These are phyloP conservation scores for Ananas comosus DNA, from an alignment of 176 grass and related monocot genomes.

Conservation along the genomic window DNA sequence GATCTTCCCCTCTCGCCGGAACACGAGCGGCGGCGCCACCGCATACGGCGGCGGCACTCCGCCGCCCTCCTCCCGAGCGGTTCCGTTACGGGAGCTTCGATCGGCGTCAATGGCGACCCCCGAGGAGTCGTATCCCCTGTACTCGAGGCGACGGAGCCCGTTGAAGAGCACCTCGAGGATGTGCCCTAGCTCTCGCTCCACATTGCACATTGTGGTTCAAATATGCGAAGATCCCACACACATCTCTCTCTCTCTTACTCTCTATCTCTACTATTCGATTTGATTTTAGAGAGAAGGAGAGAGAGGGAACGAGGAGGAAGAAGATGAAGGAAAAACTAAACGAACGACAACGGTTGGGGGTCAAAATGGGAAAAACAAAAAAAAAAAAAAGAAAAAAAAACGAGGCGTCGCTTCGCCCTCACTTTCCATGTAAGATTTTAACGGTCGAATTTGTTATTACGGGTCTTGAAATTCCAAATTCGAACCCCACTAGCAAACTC, in stretches of 20 bases:
- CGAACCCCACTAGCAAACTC: too few species aligned
- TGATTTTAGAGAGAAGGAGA: not conserved
- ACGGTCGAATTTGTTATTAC: too few species aligned
- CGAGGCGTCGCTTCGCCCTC: too few species aligned
- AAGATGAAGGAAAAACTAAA: not conserved
- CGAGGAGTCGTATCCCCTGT: conserved; percentile 46
- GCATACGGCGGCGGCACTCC: too few species aligned
- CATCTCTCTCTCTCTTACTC: too few species aligned
- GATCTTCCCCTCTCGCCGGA: conserved; percentile 97
- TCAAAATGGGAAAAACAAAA: not conserved
- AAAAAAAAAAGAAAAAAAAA: too few species aligned
- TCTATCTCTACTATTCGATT: not conserved
- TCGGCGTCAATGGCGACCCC: conserved; percentile 47
- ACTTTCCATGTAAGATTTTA: too few species aligned
- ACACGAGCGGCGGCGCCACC: conserved; percentile 51
- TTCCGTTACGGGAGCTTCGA: not conserved
- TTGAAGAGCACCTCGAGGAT: conserved; percentile 84
- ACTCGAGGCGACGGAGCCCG: conserved; percentile 72
- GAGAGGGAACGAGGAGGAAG: too few species aligned
- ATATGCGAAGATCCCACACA: conserved; percentile 27
- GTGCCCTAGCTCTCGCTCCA: conserved; percentile 57
- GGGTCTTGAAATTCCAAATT: too few species aligned
- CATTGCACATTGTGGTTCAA: conserved; percentile 62
- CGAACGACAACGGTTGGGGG: too few species aligned
- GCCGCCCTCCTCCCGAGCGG: not conserved